Percentiles rank a stretch among this genome's conserved stretches.
phyloP scores from a whole-genome alignment of 2,329 filamentous ascomycete genomes.

The Arthrinium phaeospermum region DNA sequence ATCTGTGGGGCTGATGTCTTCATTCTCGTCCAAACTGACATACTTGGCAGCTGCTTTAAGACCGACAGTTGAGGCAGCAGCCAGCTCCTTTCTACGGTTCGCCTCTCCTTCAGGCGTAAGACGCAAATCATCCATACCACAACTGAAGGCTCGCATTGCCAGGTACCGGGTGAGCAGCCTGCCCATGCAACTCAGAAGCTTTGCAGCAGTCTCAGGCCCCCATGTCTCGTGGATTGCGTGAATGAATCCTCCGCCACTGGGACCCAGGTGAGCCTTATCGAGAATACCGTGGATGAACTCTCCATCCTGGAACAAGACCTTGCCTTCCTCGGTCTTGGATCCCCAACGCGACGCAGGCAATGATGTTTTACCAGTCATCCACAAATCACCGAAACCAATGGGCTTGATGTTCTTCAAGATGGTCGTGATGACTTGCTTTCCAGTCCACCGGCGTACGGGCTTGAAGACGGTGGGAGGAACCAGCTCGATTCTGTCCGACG shows the following conservation, averaged over 20 bases:
- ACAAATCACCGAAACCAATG: conserved; percentile 74
- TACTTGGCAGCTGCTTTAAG: conserved; percentile 84
- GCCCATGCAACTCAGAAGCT: conserved; percentile 86
- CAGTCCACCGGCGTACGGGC: conserved; percentile 85
- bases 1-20: conserved; percentile 62
- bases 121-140: conserved; percentile 93
- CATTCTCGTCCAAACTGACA: conserved; percentile 75
- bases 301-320: conserved; percentile 83
- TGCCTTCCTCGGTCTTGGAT: conserved; percentile 74
- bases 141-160: conserved; percentile 94
- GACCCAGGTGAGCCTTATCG: conserved; percentile 94
- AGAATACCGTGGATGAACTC: conserved; percentile 90
- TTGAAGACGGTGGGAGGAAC: conserved; percentile 83
- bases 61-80: conserved; percentile 71
- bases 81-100: conserved; percentile 70
- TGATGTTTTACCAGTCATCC: conserved; percentile 78
- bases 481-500: conserved; percentile 80
- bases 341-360: conserved; percentile 85
- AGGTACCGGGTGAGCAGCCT: conserved; percentile 87
- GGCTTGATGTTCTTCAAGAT: conserved; percentile 93
- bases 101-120: conserved; percentile 82
- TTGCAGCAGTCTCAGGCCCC: conserved; percentile 84
- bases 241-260: conserved; percentile 83
- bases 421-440: conserved; percentile 93
- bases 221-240: conserved; percentile 95